These are phyloP conservation scores for Lactuca sativa DNA, from an alignment of 129 eudicot species.

Conservation along the genomic window DNA sequence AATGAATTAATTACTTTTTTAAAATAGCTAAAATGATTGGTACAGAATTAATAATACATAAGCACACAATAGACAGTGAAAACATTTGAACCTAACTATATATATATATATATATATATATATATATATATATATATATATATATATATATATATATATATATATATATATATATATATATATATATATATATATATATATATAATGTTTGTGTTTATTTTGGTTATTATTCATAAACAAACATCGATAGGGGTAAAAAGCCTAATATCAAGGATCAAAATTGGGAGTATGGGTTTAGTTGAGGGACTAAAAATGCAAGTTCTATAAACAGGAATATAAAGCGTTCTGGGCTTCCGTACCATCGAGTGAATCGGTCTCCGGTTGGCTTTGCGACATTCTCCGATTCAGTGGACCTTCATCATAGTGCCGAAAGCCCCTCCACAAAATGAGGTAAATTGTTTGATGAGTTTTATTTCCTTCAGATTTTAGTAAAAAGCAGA, in stretches of 20 bases:
- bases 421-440: background rate
- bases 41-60: too few relatives aligned
- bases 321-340: background rate
- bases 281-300: background rate
- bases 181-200: too few relatives aligned
- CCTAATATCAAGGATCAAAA: background rate
- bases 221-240: background rate
- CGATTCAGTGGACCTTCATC: constrained; percentile 16
- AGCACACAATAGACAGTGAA: too few relatives aligned
- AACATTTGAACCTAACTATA: too few relatives aligned
- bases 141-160: too few relatives aligned
- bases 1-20: too few relatives aligned
- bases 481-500: background rate
- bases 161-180: too few relatives aligned
- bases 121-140: too few relatives aligned
- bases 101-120: too few relatives aligned
- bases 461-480: background rate
- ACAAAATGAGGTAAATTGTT: constrained; percentile 20
- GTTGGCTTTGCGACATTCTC: constrained; percentile 3
- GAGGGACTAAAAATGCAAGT: background rate
- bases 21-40: too few relatives aligned
- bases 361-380: constrained; percentile 14
- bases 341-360: constrained; percentile 13
- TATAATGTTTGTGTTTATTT: background rate
- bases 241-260: background rate